Conservation (phyloP, 768 basidiomycete genomes). For the Termitomyces sp. region DNA sequence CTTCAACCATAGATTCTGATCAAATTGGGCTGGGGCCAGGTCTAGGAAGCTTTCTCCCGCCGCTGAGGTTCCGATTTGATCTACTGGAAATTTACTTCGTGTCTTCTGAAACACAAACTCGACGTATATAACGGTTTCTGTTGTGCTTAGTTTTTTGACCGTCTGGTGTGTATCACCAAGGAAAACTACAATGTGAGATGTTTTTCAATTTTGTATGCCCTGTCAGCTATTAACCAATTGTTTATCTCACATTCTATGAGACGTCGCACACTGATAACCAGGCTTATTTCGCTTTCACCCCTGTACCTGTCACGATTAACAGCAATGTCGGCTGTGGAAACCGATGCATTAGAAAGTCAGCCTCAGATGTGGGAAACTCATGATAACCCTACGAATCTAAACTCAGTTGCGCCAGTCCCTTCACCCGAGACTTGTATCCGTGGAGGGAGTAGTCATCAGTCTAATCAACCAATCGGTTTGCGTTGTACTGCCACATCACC, state of each 20-base stretch:
- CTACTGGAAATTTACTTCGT: constrained; percentile 40
- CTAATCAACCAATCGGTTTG: neutral
- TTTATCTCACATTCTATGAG: constrained; percentile 46
- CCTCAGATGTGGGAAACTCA: constrained; percentile 33
- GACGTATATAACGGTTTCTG: constrained; percentile 39
- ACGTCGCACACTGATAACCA: constrained; percentile 30
- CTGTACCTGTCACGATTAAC: constrained; percentile 32
- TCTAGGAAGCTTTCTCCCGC: constrained; percentile 34
- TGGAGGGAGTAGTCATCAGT: too few relatives aligned
- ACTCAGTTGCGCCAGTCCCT: too few relatives aligned
- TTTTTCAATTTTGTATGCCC: neutral
- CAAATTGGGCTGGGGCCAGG: constrained; percentile 27
- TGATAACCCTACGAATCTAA: neutral
- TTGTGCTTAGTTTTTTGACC: constrained; percentile 29
- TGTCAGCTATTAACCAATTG: neutral
- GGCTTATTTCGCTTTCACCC: constrained; percentile 40
- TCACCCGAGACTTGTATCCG: too few relatives aligned
- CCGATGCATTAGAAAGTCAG: constrained; percentile 21
- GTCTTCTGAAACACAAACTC: constrained; percentile 35
- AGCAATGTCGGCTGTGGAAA: constrained; percentile 21
- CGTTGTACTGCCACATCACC: constrained; percentile 2
- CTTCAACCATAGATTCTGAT: too few relatives aligned
- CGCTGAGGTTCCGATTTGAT: constrained; percentile 31
- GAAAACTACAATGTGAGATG: constrained; percentile 41
- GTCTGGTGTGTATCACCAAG: constrained; percentile 31